A percentile compares a stretch with the other conserved stretches of the same genome.
These are phyloP conservation scores for Penicillium sp. DNA, from an alignment of 2,329 filamentous ascomycete genomes.

Conservation along the genomic window DNA sequence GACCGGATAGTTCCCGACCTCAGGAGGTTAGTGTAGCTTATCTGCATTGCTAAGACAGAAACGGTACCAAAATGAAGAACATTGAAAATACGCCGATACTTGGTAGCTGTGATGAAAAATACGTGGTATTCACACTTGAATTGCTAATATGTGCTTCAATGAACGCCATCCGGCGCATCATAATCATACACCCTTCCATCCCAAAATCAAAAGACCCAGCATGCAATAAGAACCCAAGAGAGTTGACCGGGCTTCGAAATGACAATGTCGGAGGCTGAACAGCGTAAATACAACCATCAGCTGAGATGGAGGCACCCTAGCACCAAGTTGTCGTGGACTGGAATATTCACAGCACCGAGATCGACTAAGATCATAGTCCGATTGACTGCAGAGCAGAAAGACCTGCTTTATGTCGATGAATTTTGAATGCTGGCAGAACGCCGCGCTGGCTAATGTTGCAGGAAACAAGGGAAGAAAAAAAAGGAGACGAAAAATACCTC, in stretches of 20 bases:
- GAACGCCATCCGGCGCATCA: slow-evolving; percentile 6
- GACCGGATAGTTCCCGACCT: too few species aligned
- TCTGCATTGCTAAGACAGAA: too few species aligned
- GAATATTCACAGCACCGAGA: slow-evolving; percentile 1
- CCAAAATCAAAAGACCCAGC: not conserved
- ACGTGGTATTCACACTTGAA: slow-evolving; percentile 15
- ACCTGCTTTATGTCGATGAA: not conserved
- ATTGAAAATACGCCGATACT: not conserved
- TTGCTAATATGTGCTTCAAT: slow-evolving; percentile 18
- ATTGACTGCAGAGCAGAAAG: not conserved
- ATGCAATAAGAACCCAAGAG: not conserved
- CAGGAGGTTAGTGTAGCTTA: too few species aligned
- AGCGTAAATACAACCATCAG: slow-evolving; percentile 19
- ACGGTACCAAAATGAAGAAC: not conserved
- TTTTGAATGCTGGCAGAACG: slow-evolving; percentile 19
- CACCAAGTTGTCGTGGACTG: slow-evolving; percentile 8
- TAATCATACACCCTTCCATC: slow-evolving; percentile 18
- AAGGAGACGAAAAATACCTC: slow-evolving; percentile 8
- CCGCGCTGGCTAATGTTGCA: slow-evolving; percentile 26
- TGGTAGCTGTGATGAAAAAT: not conserved
- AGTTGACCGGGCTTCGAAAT: not conserved
- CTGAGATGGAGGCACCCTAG: slow-evolving; percentile 9
- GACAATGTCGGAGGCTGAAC: slow-evolving; percentile 1
- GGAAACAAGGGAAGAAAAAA: slow-evolving; percentile 4
- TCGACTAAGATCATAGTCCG: slow-evolving; percentile 5